Evolutionary conservation across 1,284 basidiomycete genomes (phyloP).

Genomic region (Spongispora temasekensis): DNA sequence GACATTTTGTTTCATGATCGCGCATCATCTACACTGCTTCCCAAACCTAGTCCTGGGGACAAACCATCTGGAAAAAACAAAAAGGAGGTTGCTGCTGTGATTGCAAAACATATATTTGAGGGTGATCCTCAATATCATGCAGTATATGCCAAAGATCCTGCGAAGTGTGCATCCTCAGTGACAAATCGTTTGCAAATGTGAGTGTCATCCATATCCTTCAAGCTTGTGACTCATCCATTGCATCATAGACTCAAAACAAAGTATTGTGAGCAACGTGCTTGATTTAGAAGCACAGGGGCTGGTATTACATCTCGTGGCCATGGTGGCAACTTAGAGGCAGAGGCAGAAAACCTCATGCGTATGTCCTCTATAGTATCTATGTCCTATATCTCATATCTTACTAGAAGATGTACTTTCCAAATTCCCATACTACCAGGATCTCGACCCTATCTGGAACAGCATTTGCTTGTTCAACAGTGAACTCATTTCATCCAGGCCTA

Average conservation of each 20-base stretch:
- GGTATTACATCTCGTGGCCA: not conserved
- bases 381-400: not conserved
- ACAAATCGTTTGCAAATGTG: not conserved
- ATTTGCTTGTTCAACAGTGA: conserved; percentile 7
- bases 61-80: no score
- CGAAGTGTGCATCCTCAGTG: not conserved
- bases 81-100: not conserved
- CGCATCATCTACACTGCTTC: not conserved
- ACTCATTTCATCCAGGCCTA: conserved; percentile 6
- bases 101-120: conserved; percentile 1
- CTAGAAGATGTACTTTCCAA: conserved; percentile 1
- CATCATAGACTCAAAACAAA: not conserved
- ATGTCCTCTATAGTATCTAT: not conserved
- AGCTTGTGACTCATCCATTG: not conserved
- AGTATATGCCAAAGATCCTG: not conserved
- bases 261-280: not conserved
- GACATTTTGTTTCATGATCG: not conserved
- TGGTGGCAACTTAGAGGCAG: not conserved
- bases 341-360: not conserved
- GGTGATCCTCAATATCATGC: not conserved
- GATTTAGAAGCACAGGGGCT: conserved; percentile 3
- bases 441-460: conserved; percentile 7
- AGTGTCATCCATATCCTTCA: not conserved
- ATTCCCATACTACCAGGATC: conserved; percentile 13
- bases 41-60: not conserved